Base-by-base conservation (phyloP, 257 asterid genomes). In the Marsdenia floribunda region DNA sequence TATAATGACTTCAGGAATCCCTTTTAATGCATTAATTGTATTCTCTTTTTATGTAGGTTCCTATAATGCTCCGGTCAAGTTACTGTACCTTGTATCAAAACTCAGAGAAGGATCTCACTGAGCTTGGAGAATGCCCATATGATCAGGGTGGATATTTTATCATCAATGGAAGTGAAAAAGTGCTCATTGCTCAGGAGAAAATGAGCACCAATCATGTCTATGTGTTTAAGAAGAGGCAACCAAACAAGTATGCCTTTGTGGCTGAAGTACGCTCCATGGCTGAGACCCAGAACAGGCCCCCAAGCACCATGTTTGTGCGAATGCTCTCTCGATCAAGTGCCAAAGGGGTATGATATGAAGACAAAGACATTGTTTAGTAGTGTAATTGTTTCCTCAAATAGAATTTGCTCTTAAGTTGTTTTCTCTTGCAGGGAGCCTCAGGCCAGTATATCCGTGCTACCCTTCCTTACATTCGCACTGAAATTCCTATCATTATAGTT, bases 201-300 rank as follows among this genome's bases (percentile, higher is more conserved):
- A 95, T 95, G 99, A 95, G 98, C 84, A 95, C 99, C 40, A 95
- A 95, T 83, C 99, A 95, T 72, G 99, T 95, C 40, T 95, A 95
- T 74, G 99, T 95, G 15, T 95, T 92, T 67, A 95, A 95, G 81
- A 95, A 90, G 88, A 89, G 98, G 86, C 99, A 95, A 79, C 99
- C 99, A 22, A 95, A 95, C 89, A 95, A 95, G 88, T 95, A 95
- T 89, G 98, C 98, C 14, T 95, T 82, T 40, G 96, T 89, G 78
- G 97, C 87, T 29, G 98, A 94, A 86, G 97, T 94, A 64, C 87
- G 97, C 77, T 95, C 99, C 74, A 92, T 95, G 99, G 98, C 97
- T 24, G 99, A 95, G 83, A 72, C 92, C 71, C 99, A 90, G 76
- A 95, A 92, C 79, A 88, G 97, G 80, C 99, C 99, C 22, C 97